Evolutionary conservation across 345 rosid species (phyloP).

Genomic region (Dipteronia dyeriana): DNA sequence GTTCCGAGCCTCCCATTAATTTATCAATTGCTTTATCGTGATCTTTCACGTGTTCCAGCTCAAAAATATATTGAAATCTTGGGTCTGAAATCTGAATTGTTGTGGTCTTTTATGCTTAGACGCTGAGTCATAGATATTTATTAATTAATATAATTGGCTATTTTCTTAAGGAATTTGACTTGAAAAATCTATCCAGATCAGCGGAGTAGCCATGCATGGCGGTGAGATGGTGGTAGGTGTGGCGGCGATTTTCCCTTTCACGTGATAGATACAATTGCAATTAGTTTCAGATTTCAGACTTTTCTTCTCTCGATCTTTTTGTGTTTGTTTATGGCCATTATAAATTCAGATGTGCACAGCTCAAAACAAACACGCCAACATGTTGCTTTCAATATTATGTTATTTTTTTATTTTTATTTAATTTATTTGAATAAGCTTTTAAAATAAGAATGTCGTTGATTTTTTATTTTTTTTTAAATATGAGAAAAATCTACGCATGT

Average conservation of each 20-base stretch:
- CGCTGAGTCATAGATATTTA: not conserved
- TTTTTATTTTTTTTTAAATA: too few relatives aligned
- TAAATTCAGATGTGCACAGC: not conserved
- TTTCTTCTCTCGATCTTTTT: too few relatives aligned
- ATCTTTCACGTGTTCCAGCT: constrained; percentile 10
- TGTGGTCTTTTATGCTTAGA: not conserved
- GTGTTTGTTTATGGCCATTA: too few relatives aligned
- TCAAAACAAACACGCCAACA: not conserved
- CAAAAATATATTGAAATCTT: too few relatives aligned
- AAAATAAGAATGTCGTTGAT: too few relatives aligned
- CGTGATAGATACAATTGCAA: not conserved
- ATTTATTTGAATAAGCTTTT: too few relatives aligned
- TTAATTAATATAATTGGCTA: too few relatives aligned
- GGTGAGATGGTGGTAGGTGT: not conserved
- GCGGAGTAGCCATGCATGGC: not conserved
- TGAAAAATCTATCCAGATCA: not conserved
- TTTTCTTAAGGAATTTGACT: not conserved
- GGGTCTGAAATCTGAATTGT: not conserved
- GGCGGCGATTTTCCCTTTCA: not conserved
- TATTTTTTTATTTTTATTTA: too few relatives aligned
- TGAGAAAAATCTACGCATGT: too few relatives aligned
- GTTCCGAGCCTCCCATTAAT: not conserved
- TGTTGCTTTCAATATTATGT: too few relatives aligned
- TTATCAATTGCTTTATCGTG: constrained; percentile 12
- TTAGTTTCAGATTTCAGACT: not conserved